phyloP scores from a whole-genome alignment of 2,329 filamentous ascomycete genomes.

The Nigrograna mackinnonii region DNA sequence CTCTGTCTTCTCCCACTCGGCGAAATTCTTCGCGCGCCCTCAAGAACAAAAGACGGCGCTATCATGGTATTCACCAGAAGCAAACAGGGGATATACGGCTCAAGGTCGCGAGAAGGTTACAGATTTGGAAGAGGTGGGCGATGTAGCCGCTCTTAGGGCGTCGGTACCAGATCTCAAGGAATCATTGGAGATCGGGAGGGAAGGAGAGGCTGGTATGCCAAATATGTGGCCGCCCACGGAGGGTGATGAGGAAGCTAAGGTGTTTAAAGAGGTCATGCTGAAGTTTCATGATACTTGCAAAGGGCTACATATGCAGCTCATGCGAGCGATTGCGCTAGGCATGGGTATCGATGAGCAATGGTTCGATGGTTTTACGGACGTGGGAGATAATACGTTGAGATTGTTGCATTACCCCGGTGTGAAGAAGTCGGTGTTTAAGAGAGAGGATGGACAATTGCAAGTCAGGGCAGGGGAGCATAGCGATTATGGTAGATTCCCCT shows the following conservation, averaged over 20 bases:
- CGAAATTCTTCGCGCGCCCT: constrained; percentile 42
- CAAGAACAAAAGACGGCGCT: constrained; percentile 43
- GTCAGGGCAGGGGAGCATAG: constrained; percentile 80
- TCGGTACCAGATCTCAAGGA: constrained; percentile 56
- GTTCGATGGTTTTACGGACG: constrained; percentile 75
- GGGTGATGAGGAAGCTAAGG: constrained; percentile 56
- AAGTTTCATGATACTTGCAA: constrained; percentile 77
- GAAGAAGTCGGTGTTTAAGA: constrained; percentile 64
- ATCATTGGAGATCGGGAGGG: constrained; percentile 63
- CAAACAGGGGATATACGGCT: constrained; percentile 54
- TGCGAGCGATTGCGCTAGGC: constrained; percentile 83
- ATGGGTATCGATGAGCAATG: constrained; percentile 72
- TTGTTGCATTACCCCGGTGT: constrained; percentile 79
- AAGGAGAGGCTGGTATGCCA: constrained; percentile 63
- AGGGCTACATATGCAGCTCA: constrained; percentile 73
- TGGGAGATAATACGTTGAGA: constrained; percentile 58
- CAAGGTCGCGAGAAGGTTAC: constrained; percentile 49
- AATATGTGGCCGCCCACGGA: constrained; percentile 74
- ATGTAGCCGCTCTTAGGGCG: constrained; percentile 38
- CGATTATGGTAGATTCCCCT: constrained; percentile 58
- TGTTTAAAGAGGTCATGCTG: constrained; percentile 74
- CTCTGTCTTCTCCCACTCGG: constrained; percentile 60
- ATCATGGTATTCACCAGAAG: constrained; percentile 47
- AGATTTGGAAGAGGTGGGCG: constrained; percentile 35
- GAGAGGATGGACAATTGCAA: constrained; percentile 70